Percentiles rank a stretch among this genome's conserved stretches.
These are phyloP conservation scores for Mycena maculata DNA, from an alignment of 768 basidiomycete species.

Conservation along the genomic window DNA sequence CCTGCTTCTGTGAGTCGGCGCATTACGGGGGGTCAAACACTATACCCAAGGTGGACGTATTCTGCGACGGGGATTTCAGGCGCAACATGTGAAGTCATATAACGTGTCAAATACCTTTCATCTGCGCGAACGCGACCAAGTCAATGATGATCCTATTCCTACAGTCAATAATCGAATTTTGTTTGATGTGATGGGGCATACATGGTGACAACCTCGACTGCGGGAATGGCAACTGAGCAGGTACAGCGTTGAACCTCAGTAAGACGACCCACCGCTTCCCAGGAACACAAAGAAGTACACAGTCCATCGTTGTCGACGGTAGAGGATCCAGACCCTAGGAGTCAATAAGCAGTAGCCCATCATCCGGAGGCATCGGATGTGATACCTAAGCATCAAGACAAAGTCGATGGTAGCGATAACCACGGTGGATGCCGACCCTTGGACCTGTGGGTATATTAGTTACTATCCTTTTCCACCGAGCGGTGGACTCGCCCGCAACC, in stretches of 20 bases:
- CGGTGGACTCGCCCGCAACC: constrained; percentile 2
- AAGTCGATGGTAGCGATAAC: constrained; percentile 14
- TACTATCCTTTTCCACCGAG: neutral
- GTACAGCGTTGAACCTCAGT: neutral
- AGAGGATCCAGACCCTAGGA: constrained; percentile 15
- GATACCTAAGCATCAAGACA: constrained; percentile 12
- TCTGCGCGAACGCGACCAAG: constrained; percentile 4
- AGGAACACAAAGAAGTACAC: neutral
- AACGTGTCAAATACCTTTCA: neutral
- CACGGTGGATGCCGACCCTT: constrained; percentile 2
- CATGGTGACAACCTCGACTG: constrained; percentile 11
- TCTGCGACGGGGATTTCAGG: neutral
- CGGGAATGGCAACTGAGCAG: neutral
- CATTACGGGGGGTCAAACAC: too few species aligned
- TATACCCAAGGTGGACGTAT: constrained; percentile 19
- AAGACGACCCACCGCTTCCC: neutral
- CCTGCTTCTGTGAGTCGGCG: neutral
- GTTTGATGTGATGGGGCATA: too few species aligned
- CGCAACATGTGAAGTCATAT: neutral
- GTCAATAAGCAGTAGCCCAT: neutral
- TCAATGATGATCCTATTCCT: constrained; percentile 4
- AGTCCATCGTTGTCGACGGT: constrained; percentile 4
- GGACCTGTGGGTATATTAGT: neutral
- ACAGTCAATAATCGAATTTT: too few species aligned
- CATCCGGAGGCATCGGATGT: neutral